These are phyloP conservation scores for Silene uniflora DNA, from an alignment of 148 eudicot genomes.

Conservation along the genomic window DNA sequence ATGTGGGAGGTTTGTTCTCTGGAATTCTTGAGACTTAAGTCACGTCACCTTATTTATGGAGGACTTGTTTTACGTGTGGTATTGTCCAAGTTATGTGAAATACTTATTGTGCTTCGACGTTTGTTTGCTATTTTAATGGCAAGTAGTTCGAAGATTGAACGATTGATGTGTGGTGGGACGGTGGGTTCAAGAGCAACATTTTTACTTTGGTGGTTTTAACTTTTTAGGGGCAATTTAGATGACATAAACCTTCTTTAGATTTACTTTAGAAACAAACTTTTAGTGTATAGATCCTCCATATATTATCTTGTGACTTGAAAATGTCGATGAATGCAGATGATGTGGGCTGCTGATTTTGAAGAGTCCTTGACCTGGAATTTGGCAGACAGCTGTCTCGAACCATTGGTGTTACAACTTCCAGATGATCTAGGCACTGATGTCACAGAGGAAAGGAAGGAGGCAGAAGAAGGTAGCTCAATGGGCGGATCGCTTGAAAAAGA, in stretches of 20 bases:
- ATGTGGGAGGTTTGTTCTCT: conserved; percentile 98
- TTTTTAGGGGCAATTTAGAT: not conserved
- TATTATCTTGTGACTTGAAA: conserved; percentile 12
- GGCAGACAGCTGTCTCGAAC: conserved; percentile 71
- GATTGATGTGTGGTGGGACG: not conserved
- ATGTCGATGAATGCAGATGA: conserved; percentile 64
- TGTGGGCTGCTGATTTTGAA: conserved; percentile 99
- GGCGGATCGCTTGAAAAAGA: conserved; percentile 39
- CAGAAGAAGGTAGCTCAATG: conserved; percentile 37
- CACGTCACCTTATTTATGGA: not conserved
- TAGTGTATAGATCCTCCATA: not conserved
- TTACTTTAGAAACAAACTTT: no score
- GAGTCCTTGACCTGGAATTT: conserved; percentile 58
- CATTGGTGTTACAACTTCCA: conserved; percentile 63
- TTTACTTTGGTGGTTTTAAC: not conserved
- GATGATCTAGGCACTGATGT: conserved; percentile 39
- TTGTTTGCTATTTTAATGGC: not conserved
- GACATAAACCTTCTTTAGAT: not conserved
- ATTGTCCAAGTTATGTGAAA: not conserved
- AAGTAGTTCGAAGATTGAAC: not conserved
- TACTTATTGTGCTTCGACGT: not conserved
- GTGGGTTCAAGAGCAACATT: not conserved
- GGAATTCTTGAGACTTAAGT: conserved; percentile 2
- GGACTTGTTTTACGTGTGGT: conserved; percentile 1
- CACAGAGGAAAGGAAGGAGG: conserved; percentile 47